A percentile compares a stretch with the other conserved stretches of the same genome.
Conservation (phyloP, 495 filamentous ascomycete species). For the Penicillium antarcticum region DNA sequence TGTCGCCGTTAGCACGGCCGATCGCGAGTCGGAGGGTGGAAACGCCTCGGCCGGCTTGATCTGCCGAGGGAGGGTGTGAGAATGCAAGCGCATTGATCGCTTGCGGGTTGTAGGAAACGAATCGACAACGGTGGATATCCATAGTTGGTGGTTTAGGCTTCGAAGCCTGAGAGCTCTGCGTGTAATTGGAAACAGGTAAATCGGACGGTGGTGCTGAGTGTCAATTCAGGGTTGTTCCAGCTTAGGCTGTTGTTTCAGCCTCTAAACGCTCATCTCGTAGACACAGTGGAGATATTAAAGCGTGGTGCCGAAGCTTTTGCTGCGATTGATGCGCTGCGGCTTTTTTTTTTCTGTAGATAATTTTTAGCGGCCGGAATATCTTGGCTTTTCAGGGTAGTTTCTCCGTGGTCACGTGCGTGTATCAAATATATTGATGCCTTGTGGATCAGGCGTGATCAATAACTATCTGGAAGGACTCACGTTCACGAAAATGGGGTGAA, state of each 20-base stretch:
- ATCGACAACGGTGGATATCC: conserved; percentile 97
- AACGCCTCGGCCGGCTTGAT: conserved; percentile 46
- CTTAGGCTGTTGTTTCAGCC: conserved; percentile 24
- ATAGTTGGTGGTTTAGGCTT: conserved; percentile 45
- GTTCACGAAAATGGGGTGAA: not conserved
- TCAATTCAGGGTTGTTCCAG: conserved; percentile 24
- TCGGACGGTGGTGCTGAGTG: conserved; percentile 7
- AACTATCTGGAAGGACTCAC: not conserved
- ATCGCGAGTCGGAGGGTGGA: conserved; percentile 74
- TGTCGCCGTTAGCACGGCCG: conserved; percentile 90
- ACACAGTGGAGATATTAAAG: conserved; percentile 6
- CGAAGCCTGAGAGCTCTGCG: conserved; percentile 15
- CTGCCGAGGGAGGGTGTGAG: conserved; percentile 68
- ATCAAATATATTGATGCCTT: conserved; percentile 1
- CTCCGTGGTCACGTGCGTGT: conserved; percentile 14
- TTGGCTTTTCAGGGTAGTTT: conserved; percentile 12
- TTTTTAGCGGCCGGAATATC: conserved; percentile 34
- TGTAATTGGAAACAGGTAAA: conserved; percentile 9
- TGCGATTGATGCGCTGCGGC: conserved; percentile 17
- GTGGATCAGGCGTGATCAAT: not conserved
- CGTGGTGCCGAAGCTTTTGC: conserved; percentile 19
- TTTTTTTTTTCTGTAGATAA: conserved; percentile 34
- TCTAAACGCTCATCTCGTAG: conserved; percentile 36
- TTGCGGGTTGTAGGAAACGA: conserved; percentile 89
- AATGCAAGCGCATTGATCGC: conserved; percentile 94